Evolutionary conservation across 2,329 filamentous ascomycete genomes (phyloP), one percentile per base, ranked within the genome.

Genomic region (Diaporthe destruens): DNA sequence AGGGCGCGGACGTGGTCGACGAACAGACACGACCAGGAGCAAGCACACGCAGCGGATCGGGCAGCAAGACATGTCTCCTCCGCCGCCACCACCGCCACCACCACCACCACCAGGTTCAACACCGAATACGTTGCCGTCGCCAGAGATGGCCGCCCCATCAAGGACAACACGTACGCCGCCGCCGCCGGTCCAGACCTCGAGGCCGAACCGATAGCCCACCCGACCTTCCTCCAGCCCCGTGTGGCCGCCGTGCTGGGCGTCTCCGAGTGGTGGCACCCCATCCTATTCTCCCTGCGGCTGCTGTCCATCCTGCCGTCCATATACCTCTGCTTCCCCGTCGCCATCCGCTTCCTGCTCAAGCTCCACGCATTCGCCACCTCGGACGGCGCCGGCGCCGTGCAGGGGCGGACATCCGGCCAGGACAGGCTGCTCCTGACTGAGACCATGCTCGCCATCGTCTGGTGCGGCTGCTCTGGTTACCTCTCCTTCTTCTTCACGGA

Each of bases 401-500:
- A 77, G 79, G 83, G 82, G 81, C 61, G 76, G 56, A 75, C 76
- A 16, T n/a, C 47, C 16, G 78, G 86, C 65, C 83, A 86, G 77
- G 83, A 82, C 78, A 83, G 86, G 74, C 84, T 90, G 77, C 82
- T 86, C 76, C 83, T 93, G 77, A 93, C 90, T 7, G 92, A 94
- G 85, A 91, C 92, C 55, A 87, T 89, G 66, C 84, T 94, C 80
- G 92, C 92, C 66, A 90, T 93, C 75, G 89, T 94, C 81, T 94
- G 93, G 92, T 94, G 92, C 83, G 90, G 89, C 78, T 91, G 92
- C 72, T 93, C 92, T 25, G 93, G 91, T 69, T 94, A 94, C 81
- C 87, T 95, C 74, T 93, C 92, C 66, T 95, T 94, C 82, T 93
- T 94, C 84, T 95, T 95, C 80, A 93, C 92, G 72, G 93, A 95